Evolutionary conservation across 352 stramenopile genomes (phyloP).

Genomic region (Phytophthora cajani): DNA sequence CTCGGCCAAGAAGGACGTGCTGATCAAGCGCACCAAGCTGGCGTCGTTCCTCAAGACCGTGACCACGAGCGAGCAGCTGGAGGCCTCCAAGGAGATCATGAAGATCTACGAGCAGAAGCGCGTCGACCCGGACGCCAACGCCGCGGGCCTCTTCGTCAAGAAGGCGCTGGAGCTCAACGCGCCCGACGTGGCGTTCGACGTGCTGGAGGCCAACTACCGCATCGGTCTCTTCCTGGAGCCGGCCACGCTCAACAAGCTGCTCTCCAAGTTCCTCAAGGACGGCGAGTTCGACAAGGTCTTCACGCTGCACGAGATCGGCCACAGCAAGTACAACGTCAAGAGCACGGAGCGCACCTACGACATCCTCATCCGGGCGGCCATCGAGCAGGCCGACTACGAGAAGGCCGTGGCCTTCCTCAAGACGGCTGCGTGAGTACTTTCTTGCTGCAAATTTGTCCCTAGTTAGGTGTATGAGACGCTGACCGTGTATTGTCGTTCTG

Average conservation of each 20-base stretch:
- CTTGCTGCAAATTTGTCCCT: not conserved
- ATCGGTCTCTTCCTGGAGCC: constrained; percentile 85
- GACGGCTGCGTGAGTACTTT: constrained; percentile 69
- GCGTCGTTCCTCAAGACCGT: constrained; percentile 86
- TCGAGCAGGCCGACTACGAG: constrained; percentile 76
- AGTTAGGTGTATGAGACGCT: not conserved
- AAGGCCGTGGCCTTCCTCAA: constrained; percentile 78
- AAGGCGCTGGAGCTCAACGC: constrained; percentile 83
- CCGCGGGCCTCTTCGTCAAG: constrained; percentile 82
- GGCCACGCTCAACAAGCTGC: constrained; percentile 82
- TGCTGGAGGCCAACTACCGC: constrained; percentile 84
- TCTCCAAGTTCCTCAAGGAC: constrained; percentile 85
- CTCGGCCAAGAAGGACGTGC: constrained; percentile 73
- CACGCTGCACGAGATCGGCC: constrained; percentile 77
- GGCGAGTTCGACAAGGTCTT: constrained; percentile 83
- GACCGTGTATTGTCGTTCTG: constrained; percentile 14
- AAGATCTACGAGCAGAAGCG: constrained; percentile 90
- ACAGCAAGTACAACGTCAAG: constrained; percentile 84
- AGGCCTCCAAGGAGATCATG: constrained; percentile 87
- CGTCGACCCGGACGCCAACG: constrained; percentile 79
- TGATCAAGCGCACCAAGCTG: constrained; percentile 87
- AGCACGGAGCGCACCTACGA: constrained; percentile 86
- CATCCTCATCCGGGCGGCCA: constrained; percentile 82
- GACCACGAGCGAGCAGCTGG: constrained; percentile 80
- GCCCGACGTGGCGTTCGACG: constrained; percentile 75